Percentiles rank a stretch among this genome's conserved stretches.
These are phyloP conservation scores for Coemansia sp. DNA, from an alignment of 192 early-diverging fungal species.

Conservation along the genomic window DNA sequence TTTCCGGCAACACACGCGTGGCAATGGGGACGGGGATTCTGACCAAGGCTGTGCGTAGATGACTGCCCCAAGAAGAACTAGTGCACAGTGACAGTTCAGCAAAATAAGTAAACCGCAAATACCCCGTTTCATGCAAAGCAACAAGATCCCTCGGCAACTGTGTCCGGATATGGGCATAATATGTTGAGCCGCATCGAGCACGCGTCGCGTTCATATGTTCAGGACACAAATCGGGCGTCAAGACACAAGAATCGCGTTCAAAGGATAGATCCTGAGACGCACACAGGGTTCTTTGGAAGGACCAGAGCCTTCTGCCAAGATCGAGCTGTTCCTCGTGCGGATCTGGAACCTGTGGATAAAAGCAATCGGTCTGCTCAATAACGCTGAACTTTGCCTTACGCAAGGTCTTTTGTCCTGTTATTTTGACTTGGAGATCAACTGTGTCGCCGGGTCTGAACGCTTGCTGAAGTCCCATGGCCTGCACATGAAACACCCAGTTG, in stretches of 20 bases:
- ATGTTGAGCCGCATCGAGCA: constrained; percentile 18
- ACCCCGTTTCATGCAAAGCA: constrained; percentile 40
- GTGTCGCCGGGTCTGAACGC: constrained; percentile 43
- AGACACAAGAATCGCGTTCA: constrained; percentile 35
- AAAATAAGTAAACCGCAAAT: constrained; percentile 34
- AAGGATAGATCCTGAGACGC: constrained; percentile 23
- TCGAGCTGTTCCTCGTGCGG: constrained; percentile 51
- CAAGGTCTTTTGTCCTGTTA: constrained; percentile 25
- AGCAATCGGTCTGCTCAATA: constrained; percentile 49
- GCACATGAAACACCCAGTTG: constrained; percentile 30
- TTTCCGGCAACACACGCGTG: constrained; percentile 29
- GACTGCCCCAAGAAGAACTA: constrained; percentile 35
- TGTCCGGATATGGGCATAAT: constrained; percentile 30
- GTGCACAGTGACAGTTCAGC: constrained; percentile 23
- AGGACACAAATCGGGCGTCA: constrained; percentile 24
- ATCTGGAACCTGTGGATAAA: constrained; percentile 42
- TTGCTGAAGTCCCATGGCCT: constrained; percentile 33
- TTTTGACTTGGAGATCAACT: constrained; percentile 37
- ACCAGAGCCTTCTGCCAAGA: constrained; percentile 45
- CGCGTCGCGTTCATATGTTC: constrained; percentile 26
- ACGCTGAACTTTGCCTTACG: constrained; percentile 31
- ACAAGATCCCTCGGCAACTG: constrained; percentile 17
- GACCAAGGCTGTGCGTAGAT: constrained; percentile 13
- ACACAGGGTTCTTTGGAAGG: constrained; percentile 15
- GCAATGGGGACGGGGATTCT: constrained; percentile 37